Conservation (phyloP, 805 yeast genomes). For the Grigorovia transvaalensis region DNA sequence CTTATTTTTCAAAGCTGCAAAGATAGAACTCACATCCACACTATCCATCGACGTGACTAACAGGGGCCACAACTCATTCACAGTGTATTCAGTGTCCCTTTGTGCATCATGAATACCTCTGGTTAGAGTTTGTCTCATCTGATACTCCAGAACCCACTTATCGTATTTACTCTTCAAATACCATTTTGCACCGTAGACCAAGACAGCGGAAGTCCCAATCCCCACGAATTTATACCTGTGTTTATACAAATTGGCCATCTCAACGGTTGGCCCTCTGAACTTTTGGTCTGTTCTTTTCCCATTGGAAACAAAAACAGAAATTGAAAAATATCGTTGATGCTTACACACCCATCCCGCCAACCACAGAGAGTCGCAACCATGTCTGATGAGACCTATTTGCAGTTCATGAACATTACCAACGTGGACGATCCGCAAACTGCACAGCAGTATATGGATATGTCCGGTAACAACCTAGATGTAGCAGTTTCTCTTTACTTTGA, state of each 20-base stretch:
- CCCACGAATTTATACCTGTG: background rate
- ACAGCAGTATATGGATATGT: conserved; percentile 63
- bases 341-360: background rate
- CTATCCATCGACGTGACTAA: conserved; percentile 34
- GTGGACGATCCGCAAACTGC: conserved; percentile 60
- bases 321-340: background rate
- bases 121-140: conserved; percentile 30
- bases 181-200: background rate
- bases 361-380: background rate
- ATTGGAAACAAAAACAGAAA: background rate
- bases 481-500: conserved; percentile 84
- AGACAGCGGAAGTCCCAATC: background rate
- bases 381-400: conserved; percentile 31
- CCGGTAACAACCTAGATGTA: conserved; percentile 66
- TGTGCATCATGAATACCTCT: conserved; percentile 87
- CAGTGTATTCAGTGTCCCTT: conserved; percentile 76
- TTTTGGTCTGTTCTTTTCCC: no score
- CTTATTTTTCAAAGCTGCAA: conserved; percentile 17
- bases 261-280: background rate
- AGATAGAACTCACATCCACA: conserved; percentile 20
- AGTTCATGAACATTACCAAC: conserved; percentile 78
- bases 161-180: conserved; percentile 1
- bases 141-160: conserved; percentile 29
- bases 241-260: background rate
- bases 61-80: conserved; percentile 73